phyloP scores from a whole-genome alignment of 306 rosid species.

The Medicago arabica region DNA sequence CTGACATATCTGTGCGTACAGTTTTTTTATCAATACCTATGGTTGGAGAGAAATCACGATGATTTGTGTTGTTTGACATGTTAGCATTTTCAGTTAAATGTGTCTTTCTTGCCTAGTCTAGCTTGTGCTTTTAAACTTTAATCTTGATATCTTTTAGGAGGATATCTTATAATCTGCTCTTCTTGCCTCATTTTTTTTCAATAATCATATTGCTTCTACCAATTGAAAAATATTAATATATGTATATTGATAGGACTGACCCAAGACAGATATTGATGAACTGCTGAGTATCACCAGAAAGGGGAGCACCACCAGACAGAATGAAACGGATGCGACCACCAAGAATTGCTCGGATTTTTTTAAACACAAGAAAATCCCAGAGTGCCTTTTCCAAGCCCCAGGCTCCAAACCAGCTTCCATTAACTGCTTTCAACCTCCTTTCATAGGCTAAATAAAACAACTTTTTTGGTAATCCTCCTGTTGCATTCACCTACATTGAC shows the following conservation, averaged over 20 bases:
- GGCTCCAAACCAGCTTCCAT: conserved; percentile 98
- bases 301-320: conserved; percentile 98
- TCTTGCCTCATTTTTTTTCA: conserved; percentile 22
- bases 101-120: conserved; percentile 6
- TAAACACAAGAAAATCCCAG: conserved; percentile 86
- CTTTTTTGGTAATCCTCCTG: conserved; percentile 79
- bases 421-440: conserved; percentile 81
- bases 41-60: conserved; percentile 5
- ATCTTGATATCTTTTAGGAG: conserved; percentile 1
- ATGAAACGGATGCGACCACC: conserved; percentile 87
- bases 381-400: conserved; percentile 86
- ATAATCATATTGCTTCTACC: conserved; percentile 20
- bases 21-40: not conserved
- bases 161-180: not conserved
- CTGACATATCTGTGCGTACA: conserved; percentile 19
- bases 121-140: not conserved
- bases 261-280: conserved; percentile 96
- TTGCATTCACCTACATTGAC: conserved; percentile 70
- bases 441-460: conserved; percentile 88
- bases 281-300: conserved; percentile 87
- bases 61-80: conserved; percentile 8
- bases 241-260: conserved; percentile 50
- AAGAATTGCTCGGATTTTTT: conserved; percentile 81
- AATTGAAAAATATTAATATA: conserved; percentile 14
- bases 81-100: conserved; percentile 3